Evolutionary conservation across 2,329 filamentous ascomycete species (phyloP), one percentile per base, ranked within the genome.

Genomic region (Zarea fungicola): DNA sequence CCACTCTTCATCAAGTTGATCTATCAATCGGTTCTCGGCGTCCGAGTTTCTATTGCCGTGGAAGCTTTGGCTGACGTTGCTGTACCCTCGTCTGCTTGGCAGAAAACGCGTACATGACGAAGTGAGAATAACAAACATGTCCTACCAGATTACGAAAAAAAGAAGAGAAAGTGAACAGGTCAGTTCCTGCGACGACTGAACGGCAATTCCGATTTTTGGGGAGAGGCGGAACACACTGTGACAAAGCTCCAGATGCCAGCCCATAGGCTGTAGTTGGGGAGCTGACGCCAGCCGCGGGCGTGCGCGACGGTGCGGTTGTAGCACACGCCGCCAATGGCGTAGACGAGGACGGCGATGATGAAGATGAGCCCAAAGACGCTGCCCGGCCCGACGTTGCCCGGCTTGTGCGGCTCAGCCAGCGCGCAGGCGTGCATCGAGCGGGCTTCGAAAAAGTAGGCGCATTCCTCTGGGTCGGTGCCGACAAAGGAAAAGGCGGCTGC

Each of bases 1-100:
- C 92, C 92, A 97, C 64, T 96, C 91, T 66, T 97, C 92, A 61
- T 97, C 93, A 52, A 96, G 75, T 67, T 96, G 89, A 65, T 97
- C 92, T 65, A 99, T 97, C 58, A 97, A 70, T 54, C 90, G 75
- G 66, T 97, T 96, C 69, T 97, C 93, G 48, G 90, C 91, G 51
- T 96, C 92, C 49, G 75, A 65, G 60, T 73, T 73, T 57, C 74
- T 64, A 52, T 70, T 67, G 32, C 74, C 71, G 55, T 65, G 75
- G 10, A 76, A 71, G 41, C 76, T 79, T 13, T 73, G 68, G 31
- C 77, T 77, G 21, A 91, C 71, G 35, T 82, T 74, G 51, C 75
- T 80, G 64, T 91, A 91, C 9, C 86, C 85, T 48, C 83, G 69
- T 54, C 80, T 75, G 29, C 74, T 74, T 10, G 85, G 84, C 42